Conservation (phyloP, 78 protist genomes). For the Protostelium mycophagum region DNA sequence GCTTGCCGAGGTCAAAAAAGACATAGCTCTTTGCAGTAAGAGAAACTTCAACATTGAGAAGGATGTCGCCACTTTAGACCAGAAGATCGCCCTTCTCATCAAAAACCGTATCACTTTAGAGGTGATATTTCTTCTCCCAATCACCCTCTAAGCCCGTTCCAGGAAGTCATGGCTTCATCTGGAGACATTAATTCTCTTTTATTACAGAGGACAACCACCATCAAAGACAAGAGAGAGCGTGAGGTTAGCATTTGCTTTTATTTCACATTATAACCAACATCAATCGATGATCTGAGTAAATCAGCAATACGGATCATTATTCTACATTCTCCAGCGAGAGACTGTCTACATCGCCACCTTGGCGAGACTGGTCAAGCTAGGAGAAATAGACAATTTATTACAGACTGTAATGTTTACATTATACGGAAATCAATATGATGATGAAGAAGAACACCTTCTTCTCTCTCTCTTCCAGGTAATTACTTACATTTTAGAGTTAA, state of each 20-base stretch:
- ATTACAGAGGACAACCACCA: slow-evolving; percentile 11
- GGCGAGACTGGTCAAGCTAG: slow-evolving; percentile 41
- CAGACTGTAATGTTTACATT: slow-evolving; percentile 72
- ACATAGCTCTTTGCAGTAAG: slow-evolving; percentile 48
- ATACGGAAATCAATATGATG: slow-evolving; percentile 71
- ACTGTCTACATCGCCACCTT: slow-evolving; percentile 51
- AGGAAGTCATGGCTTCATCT: slow-evolving; percentile 28
- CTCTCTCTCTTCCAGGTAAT: slow-evolving; percentile 46
- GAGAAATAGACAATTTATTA: slow-evolving; percentile 61
- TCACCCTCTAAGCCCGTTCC: neutral
- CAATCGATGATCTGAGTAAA: neutral
- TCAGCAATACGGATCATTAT: slow-evolving; percentile 50
- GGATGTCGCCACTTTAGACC: slow-evolving; percentile 46
- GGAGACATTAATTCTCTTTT: slow-evolving; percentile 35
- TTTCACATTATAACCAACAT: neutral
- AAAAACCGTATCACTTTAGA: slow-evolving; percentile 57
- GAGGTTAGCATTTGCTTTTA: slow-evolving; percentile 16
- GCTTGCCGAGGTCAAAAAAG: slow-evolving; percentile 39
- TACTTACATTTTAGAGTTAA: neutral
- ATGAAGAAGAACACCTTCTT: slow-evolving; percentile 62
- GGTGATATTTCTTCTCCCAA: neutral
- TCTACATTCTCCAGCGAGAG: slow-evolving; percentile 58
- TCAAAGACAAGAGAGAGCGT: slow-evolving; percentile 41
- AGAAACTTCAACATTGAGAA: slow-evolving; percentile 58
- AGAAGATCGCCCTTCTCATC: slow-evolving; percentile 61